Base-by-base conservation (phyloP, 495 filamentous ascomycete species). In the Venustampulla echinocandica region DNA sequence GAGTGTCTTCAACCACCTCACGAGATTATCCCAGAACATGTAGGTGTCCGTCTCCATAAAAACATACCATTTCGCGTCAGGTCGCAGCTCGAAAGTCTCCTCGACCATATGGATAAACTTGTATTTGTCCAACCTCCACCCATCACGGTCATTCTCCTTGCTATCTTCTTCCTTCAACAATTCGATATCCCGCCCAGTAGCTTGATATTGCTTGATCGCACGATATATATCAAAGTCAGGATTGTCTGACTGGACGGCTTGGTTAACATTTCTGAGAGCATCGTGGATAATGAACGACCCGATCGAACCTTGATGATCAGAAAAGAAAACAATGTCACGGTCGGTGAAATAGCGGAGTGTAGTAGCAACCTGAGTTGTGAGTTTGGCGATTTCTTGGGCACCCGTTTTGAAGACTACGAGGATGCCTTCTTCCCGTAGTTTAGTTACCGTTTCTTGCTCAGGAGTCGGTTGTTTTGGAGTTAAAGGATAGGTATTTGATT, bases 1-100 rank as follows among this genome's bases (percentile, higher is more conserved):
- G 9, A 82, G 62, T 21, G 63, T 61, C 17, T 46, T 56, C 21
- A 84, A 56, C 63, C 76, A 81, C n/a, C 62, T 65, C 23, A 81
- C 63, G 42, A 84, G 56, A 39, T 76, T 81, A 54, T 72, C 65
- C 79, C 79, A 83, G 36, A 82, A 63, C 19, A 80, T 55, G 54
- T 81, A 84, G 1, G 80, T 81, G 57, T 86, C 81, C 0, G 76
- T 75, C 49, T 84, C 81, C 55, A 81, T 72, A 58, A 84, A 83
- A 35, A 84, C 69, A 53, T 76, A 86, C 79, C 79, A 86, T 28
- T 76, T 69, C 13, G 65, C 68, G 10, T 70, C 57, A n/a, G 72
- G 70, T 10, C 64, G 61, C 58, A 67, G 61, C 21, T 59, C 55
- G 55, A 72, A 73, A 15, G 78, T 73, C 22, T 74, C 64, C 33